A percentile compares a stretch with the other conserved stretches of the same genome.
Evolutionary conservation across 1,284 basidiomycete species (phyloP).

Genomic region (Malassezia obtusa): DNA sequence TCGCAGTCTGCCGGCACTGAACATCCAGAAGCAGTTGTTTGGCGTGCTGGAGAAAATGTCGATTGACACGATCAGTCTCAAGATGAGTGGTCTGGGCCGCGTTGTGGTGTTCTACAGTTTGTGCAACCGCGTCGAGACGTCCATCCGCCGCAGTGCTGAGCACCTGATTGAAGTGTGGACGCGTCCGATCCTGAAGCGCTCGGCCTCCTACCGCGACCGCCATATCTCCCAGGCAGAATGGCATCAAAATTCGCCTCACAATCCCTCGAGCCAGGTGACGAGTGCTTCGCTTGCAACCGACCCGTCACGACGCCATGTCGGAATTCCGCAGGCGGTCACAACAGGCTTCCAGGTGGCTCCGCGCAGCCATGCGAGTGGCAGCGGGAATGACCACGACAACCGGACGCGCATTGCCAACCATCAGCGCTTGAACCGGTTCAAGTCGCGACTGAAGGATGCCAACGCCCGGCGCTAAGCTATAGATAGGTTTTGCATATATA

Average conservation of each 20-base stretch:
- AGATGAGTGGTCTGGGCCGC: conserved; percentile 81
- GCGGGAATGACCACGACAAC: conserved; percentile 25
- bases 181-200: conserved; percentile 42
- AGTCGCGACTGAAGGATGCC: conserved; percentile 30
- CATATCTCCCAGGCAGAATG: conserved; percentile 34
- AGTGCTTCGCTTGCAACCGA: conserved; percentile 5
- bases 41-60: conserved; percentile 67
- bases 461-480: conserved; percentile 16
- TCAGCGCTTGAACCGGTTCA: conserved; percentile 36
- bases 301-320: conserved; percentile 24
- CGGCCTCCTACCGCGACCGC: conserved; percentile 40
- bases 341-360: conserved; percentile 36
- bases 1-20: conserved; percentile 80
- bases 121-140: conserved; percentile 67
- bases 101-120: conserved; percentile 93
- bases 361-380: conserved; percentile 20
- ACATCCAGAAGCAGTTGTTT: conserved; percentile 89
- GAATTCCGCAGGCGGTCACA: conserved; percentile 33
- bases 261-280: conserved; percentile 14
- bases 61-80: conserved; percentile 81
- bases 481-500: neutral
- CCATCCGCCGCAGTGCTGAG: conserved; percentile 69
- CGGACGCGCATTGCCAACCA: conserved; percentile 33
- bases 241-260: conserved; percentile 23
- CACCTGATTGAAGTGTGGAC: conserved; percentile 60